These are phyloP conservation scores for Anthostomella pinea DNA, from an alignment of 2,329 filamentous ascomycete species.

Conservation along the genomic window DNA sequence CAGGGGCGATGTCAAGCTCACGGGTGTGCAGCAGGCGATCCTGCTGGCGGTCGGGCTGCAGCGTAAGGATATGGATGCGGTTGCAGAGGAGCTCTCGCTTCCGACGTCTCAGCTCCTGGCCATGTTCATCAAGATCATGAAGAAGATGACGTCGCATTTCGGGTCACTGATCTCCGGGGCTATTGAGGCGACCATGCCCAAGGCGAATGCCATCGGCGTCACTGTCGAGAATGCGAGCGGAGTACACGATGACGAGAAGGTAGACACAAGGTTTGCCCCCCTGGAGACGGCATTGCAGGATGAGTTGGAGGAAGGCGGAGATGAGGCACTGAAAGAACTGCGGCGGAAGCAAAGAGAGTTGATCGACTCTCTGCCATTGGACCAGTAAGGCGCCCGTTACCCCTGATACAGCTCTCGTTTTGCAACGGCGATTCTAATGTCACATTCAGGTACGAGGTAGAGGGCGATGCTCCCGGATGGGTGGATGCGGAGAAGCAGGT, in stretches of 20 bases:
- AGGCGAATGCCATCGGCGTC: conserved; percentile 54
- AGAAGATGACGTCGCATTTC: conserved; percentile 82
- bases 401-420: not conserved
- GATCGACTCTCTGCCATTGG: conserved; percentile 85
- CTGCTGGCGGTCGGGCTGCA: conserved; percentile 90
- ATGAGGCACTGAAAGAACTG: conserved; percentile 69
- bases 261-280: conserved; percentile 65
- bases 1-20: conserved; percentile 64
- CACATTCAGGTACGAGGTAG: conserved; percentile 59
- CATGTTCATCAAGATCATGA: conserved; percentile 95
- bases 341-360: conserved; percentile 80
- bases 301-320: conserved; percentile 79
- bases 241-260: conserved; percentile 66
- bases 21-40: conserved; percentile 80
- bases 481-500: conserved; percentile 75
- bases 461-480: conserved; percentile 61
- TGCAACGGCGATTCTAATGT: conserved; percentile 6
- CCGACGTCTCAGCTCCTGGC: conserved; percentile 78
- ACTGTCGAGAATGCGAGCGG: conserved; percentile 58
- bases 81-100: conserved; percentile 76
- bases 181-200: conserved; percentile 64
- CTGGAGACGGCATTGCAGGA: conserved; percentile 71
- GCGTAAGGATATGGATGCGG: conserved; percentile 76
- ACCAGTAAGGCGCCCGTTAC: conserved; percentile 59
- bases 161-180: conserved; percentile 70